phyloP scores from a whole-genome alignment of 2,329 filamentous ascomycete genomes.

The Pseudocercospora cruenta region DNA sequence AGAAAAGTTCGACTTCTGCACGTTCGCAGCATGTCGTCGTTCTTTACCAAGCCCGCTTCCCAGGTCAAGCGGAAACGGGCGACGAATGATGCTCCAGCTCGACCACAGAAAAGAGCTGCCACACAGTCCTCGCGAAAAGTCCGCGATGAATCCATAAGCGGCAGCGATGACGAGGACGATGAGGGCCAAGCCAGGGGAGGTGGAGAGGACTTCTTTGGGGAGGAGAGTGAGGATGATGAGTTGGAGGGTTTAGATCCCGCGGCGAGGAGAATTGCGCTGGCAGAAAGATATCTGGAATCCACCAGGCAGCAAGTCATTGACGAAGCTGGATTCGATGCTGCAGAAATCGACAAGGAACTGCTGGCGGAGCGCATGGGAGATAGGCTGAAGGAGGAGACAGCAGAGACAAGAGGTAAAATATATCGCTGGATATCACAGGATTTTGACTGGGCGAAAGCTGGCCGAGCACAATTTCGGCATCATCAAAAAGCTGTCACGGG shows the following conservation, averaged over 20 bases:
- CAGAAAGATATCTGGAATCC: conserved; percentile 91
- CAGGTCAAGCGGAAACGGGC: conserved; percentile 80
- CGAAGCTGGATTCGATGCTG: conserved; percentile 87
- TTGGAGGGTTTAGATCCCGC: conserved; percentile 85
- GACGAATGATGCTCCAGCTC: conserved; percentile 57
- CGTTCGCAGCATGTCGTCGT: conserved; percentile 75
- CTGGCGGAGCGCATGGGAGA: conserved; percentile 69
- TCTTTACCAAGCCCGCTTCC: conserved; percentile 86
- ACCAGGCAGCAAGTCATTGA: conserved; percentile 74
- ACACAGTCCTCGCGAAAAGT: conserved; percentile 48
- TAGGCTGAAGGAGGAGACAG: conserved; percentile 85
- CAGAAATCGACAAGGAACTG: conserved; percentile 87
- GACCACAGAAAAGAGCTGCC: conserved; percentile 48
- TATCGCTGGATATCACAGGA: conserved; percentile 78
- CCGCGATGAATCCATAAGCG: conserved; percentile 81
- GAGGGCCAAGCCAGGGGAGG: conserved; percentile 39
- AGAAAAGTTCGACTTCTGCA: background rate
- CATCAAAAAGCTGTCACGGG: conserved; percentile 79
- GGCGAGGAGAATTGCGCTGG: conserved; percentile 81
- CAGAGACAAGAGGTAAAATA: conserved; percentile 86
- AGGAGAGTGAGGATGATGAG: conserved; percentile 63
- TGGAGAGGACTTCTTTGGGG: conserved; percentile 46
- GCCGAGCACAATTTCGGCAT: conserved; percentile 73
- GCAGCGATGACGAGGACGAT: conserved; percentile 75
- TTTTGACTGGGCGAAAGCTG: conserved; percentile 69